Base-by-base conservation (phyloP, 495 filamentous ascomycete species). In the Aspergillus egyptiacus region DNA sequence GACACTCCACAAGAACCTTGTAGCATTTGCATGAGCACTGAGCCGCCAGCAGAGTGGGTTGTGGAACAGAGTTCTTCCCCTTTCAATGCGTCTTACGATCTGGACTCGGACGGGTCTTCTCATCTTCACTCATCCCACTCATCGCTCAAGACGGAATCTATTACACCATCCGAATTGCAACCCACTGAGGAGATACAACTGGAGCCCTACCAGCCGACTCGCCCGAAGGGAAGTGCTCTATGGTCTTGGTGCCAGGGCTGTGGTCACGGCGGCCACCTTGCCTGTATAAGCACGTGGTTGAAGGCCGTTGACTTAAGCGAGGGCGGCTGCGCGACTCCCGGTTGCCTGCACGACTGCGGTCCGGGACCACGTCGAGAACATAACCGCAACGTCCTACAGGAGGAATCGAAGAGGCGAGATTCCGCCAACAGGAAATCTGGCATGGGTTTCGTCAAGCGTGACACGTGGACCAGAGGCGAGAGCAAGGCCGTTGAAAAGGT, bases 221-320 rank as follows among this genome's bases (percentile, higher is more conserved):
- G 66, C 5, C 59, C 65, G 19, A 63, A 63, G 41, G 68, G 62
- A 28, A 58, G 67, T 19, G 57, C 59, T 15, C 58, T 78, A 8
- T 89, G 84, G 85, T 79, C 74, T 57, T 84, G 79, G 71, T 91
- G 86, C 52, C 80, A 84, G 46, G 77, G 80, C 32, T 91, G 86
- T 50, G 81, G 80, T 15, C 86, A 91, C 53, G 85, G 85, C 36
- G 86, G 85, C 5, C 86, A 91, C 62, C 63, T 78, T 1, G 75
- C 74, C 18, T 91, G 86, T 54, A 73, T 89, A 38, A 71, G 72
- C 37, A 76, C 71, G 3, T 91, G 86, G 86, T 80, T 85, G 42
- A 62, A 63, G 35, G 76, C 76, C 31, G 48, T 64, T 14, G 68
- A 72, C 13, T 72, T 73, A 18, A 81, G 75, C 48, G 83, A 83